Conservation (phyloP, 163 green algal genomes). For the Chloromonas sp. region DNA sequence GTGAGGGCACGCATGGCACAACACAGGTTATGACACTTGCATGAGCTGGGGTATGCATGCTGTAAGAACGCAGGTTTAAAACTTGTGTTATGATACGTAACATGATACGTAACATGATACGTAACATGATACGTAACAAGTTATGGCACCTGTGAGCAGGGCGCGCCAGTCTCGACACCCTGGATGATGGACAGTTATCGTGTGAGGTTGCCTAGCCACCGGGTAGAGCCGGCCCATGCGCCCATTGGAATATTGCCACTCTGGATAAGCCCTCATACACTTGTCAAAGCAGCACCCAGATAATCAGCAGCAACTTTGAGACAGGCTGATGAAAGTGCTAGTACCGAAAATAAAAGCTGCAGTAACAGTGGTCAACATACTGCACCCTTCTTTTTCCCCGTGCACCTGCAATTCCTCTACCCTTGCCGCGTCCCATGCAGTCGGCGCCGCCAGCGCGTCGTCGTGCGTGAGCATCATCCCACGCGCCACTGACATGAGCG, state of each 20-base stretch:
- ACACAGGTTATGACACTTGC: not conserved
- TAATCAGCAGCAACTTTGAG: not conserved
- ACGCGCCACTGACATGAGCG: not conserved
- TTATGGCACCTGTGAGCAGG: too few species aligned
- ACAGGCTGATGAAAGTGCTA: not conserved
- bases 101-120: too few species aligned
- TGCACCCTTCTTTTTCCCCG: not conserved
- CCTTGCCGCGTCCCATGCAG: conserved; percentile 33
- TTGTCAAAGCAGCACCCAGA: not conserved
- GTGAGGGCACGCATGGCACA: not conserved
- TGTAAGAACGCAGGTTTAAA: too few species aligned
- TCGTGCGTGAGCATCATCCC: conserved; percentile 28
- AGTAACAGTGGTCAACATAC: not conserved
- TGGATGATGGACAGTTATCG: not conserved
- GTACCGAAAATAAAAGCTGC: not conserved
- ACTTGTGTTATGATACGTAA: too few species aligned
- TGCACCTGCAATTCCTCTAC: conserved; percentile 26
- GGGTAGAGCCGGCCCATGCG: not conserved
- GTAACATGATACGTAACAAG: too few species aligned
- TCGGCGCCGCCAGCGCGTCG: conserved; percentile 21
- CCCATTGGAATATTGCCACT: not conserved
- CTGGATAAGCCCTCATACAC: not conserved
- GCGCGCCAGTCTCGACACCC: too few species aligned
- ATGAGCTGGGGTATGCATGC: too few species aligned
- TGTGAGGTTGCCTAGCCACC: not conserved